Percentiles rank a stretch among this genome's conserved stretches.
Conservation (phyloP, 1,139 yeast species). For the Saccharomyces uvarum region DNA sequence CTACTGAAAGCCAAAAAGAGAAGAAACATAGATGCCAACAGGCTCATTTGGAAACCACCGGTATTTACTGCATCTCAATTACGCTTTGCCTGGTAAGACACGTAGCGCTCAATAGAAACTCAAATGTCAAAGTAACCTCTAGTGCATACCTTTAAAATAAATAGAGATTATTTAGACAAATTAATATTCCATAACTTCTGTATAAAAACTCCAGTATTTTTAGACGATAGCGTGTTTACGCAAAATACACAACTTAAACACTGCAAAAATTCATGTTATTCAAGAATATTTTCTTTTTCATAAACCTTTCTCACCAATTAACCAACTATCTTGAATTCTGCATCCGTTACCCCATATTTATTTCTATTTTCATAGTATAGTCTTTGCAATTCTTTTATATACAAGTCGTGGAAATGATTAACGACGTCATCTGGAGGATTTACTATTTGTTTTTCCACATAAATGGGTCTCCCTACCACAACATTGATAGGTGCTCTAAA, state of each 20-base stretch:
- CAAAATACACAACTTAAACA: not conserved
- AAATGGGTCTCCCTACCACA: constrained; percentile 76
- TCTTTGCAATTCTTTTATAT: constrained; percentile 57
- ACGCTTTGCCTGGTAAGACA: constrained; percentile 82
- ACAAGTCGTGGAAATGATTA: constrained; percentile 64
- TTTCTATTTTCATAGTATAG: constrained; percentile 66
- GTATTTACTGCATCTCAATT: constrained; percentile 92
- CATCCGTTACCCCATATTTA: constrained; percentile 44
- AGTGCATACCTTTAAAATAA: not conserved
- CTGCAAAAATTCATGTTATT: not conserved
- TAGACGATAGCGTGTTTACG: not conserved
- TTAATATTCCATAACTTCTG: not conserved
- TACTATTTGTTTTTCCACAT: constrained; percentile 45
- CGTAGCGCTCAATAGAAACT: not conserved
- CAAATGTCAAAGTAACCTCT: not conserved
- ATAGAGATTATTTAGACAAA: not conserved
- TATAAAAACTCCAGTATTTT: not conserved
- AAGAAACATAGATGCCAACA: constrained; percentile 66
- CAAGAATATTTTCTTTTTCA: not conserved
- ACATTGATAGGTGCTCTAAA: constrained; percentile 73
- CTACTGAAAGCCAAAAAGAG: constrained; percentile 65
- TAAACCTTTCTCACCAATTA: constrained; percentile 3
- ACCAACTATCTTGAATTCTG: constrained; percentile 36
- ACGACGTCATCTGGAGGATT: constrained; percentile 45
- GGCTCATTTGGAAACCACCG: constrained; percentile 89